These are phyloP conservation scores for Trypanosoma avium DNA, from an alignment of 208 protist species.

Conservation along the genomic window DNA sequence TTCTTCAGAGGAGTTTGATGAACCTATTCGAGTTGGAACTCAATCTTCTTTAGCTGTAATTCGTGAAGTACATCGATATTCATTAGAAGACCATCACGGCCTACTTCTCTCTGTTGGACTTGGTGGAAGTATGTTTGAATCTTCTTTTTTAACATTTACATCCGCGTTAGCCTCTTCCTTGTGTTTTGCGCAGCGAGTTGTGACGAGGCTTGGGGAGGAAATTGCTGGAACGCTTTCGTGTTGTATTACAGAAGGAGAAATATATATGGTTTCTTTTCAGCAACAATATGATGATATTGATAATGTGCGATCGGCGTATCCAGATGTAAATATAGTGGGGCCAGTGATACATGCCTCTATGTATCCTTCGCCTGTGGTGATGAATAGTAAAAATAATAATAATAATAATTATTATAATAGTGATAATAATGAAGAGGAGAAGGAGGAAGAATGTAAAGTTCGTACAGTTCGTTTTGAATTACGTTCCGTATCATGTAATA, in stretches of 20 bases:
- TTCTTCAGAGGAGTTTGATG: constrained; percentile 40
- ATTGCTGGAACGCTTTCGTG: constrained; percentile 54
- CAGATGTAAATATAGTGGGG: constrained; percentile 69
- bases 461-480: constrained; percentile 60
- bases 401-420: neutral
- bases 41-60: constrained; percentile 52
- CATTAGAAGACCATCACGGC: constrained; percentile 80
- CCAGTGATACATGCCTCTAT: constrained; percentile 65
- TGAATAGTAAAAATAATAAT: neutral
- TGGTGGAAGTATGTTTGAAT: constrained; percentile 73
- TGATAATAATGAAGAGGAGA: neutral
- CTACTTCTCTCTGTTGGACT: constrained; percentile 62
- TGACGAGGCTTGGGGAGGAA: constrained; percentile 63
- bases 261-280: constrained; percentile 77
- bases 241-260: constrained; percentile 62
- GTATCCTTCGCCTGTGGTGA: constrained; percentile 39
- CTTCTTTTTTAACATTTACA: constrained; percentile 70
- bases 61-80: constrained; percentile 85
- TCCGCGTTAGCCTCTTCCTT: constrained; percentile 75
- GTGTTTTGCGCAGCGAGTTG: constrained; percentile 80
- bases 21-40: constrained; percentile 24
- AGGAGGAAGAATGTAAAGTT: constrained; percentile 4
- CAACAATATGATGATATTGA: constrained; percentile 85
- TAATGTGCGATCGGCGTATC: constrained; percentile 78
- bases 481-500: constrained; percentile 42